Base-by-base conservation (phyloP, 2,329 filamentous ascomycete species). In the Onygenales sp. region DNA sequence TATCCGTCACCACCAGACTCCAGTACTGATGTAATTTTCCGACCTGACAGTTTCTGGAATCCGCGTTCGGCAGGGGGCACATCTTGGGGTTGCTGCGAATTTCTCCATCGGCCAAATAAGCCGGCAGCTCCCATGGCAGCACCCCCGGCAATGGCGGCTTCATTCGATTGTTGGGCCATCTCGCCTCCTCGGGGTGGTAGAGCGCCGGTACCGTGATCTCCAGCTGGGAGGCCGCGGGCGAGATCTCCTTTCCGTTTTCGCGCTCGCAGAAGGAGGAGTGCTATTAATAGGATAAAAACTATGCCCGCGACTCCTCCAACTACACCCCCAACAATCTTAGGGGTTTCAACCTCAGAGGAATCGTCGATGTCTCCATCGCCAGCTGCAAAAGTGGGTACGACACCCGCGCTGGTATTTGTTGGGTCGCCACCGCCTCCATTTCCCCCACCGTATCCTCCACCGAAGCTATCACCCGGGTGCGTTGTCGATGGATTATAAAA, bases 261-360 rank as follows among this genome's bases (percentile, higher is more conserved):
- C 54, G 74, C 71, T 46, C 81, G 67, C 52, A 82, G 65, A 34
- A 82, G 65, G 51, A 84, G 63, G 9, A 81, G 63, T 34, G 78
- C 67, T 9, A 77, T 37, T 42, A 56, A 62, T 7, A 79, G 61
- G 6, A 81, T 62, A 6, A 81, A 62, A 10, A 79, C 76, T 36
- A 79, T 62, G 32, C 80, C 82, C 36, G 80, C 80, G 49, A 83
- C 73, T 45, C 81, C 81, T 13, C 82, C 82, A 31, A 85, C 73
- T n/a, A 84, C 78, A 46, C 80, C 81, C 6, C 82, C 82, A 17
- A 83, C 79, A 3, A 84, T 76, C 54, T 75, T 74, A 13, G 76
- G 75, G 27, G 77, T 80, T 44, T 71, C 66, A 34, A 63, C 61
- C 33, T 56, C 61, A 17, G 60, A 43, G 7, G 56, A 54, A 17